Conservation (phyloP, 192 early-diverging fungal species). For the Coemansia sp. region DNA sequence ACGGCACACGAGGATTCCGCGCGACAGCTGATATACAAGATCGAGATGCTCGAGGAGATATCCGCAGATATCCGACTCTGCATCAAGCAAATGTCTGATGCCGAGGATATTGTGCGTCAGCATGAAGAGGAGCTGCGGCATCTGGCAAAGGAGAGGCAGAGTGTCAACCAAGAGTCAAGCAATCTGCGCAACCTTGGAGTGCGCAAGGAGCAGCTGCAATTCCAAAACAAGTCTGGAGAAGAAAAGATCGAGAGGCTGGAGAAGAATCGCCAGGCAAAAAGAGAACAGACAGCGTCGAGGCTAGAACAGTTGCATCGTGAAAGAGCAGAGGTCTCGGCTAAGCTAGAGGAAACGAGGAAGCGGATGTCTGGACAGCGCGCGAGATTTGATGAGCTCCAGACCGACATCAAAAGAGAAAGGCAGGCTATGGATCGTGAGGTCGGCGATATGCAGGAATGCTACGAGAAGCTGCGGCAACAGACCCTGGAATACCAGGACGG, state of each 20-base stretch:
- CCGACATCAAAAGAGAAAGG: constrained; percentile 23
- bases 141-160: constrained; percentile 22
- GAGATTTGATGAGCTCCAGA: constrained; percentile 30
- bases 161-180: constrained; percentile 11
- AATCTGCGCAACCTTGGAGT: constrained; percentile 26
- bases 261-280: constrained; percentile 28
- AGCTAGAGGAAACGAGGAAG: constrained; percentile 26
- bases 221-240: constrained; percentile 38
- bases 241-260: constrained; percentile 49
- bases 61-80: constrained; percentile 55
- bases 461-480: constrained; percentile 41
- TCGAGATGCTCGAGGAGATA: constrained; percentile 57
- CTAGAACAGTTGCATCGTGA: constrained; percentile 35
- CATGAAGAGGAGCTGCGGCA: constrained; percentile 48
- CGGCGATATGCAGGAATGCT: constrained; percentile 34
- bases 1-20: constrained; percentile 49
- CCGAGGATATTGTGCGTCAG: constrained; percentile 53
- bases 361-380: constrained; percentile 32
- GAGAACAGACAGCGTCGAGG: constrained; percentile 18
- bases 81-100: constrained; percentile 63
- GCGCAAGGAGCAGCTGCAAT: constrained; percentile 42
- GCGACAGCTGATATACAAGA: constrained; percentile 53
- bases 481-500: constrained; percentile 47
- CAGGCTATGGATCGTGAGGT: constrained; percentile 28
- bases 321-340: constrained; percentile 18